A percentile compares a stretch with the other conserved stretches of the same genome.
phyloP scores from a whole-genome alignment of 164 flowering plant species.

The Annona squamosa region DNA sequence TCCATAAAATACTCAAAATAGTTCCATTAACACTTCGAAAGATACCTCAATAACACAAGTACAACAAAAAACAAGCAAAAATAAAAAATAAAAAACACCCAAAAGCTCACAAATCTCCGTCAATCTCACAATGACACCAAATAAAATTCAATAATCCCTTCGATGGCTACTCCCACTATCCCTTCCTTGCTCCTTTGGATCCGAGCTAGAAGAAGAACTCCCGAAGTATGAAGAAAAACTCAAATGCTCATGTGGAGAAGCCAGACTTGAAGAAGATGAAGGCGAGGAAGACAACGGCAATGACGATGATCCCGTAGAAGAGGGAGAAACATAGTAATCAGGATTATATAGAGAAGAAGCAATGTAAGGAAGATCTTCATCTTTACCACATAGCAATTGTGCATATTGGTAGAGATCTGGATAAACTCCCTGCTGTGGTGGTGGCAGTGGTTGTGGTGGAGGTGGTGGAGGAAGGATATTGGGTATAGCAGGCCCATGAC shows the following conservation, averaged over 20 bases:
- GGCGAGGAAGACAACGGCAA: slow-evolving; percentile 12
- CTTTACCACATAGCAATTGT: slow-evolving; percentile 21
- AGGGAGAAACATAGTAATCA: neutral
- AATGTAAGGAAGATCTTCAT: slow-evolving; percentile 15
- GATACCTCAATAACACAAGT: neutral
- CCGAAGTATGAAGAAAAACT: slow-evolving; percentile 15
- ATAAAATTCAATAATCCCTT: slow-evolving; percentile 8
- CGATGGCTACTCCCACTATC: slow-evolving; percentile 4
- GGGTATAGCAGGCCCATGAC: neutral
- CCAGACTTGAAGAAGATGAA: slow-evolving; percentile 17
- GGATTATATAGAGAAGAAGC: slow-evolving; percentile 13
- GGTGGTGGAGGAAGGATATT: neutral
- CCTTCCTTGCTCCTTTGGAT: slow-evolving; percentile 15
- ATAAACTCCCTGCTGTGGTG: slow-evolving; percentile 9
- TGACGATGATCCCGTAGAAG: slow-evolving; percentile 14
- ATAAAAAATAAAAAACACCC: neutral
- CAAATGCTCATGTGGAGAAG: slow-evolving; percentile 8
- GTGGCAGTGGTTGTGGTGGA: slow-evolving; percentile 7
- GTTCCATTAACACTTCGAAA: neutral
- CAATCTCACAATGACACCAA: neutral
- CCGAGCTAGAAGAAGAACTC: slow-evolving; percentile 21
- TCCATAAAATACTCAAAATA: neutral
- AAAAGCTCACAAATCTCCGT: neutral
- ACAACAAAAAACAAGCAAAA: neutral
- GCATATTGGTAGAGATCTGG: slow-evolving; percentile 28